These are phyloP conservation scores for Xylaria sp. DNA, from an alignment of 495 filamentous ascomycete genomes.

Conservation along the genomic window DNA sequence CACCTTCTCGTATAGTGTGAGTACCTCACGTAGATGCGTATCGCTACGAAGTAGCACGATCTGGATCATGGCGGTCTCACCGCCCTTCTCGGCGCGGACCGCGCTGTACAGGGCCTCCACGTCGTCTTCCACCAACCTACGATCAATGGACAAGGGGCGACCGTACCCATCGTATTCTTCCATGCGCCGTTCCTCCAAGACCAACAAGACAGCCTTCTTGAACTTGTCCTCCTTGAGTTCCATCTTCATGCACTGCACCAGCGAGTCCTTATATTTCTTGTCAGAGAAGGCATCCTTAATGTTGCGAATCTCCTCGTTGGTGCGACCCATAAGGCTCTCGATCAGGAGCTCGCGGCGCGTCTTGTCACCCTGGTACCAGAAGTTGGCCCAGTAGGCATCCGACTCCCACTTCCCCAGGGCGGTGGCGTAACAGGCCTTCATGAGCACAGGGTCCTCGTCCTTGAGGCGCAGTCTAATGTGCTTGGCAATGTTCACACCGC, in stretches of 20 bases:
- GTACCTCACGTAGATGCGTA: slow-evolving; percentile 78
- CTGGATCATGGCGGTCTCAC: slow-evolving; percentile 88
- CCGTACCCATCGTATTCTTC: slow-evolving; percentile 69
- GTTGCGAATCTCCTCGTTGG: slow-evolving; percentile 81
- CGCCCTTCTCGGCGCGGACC: slow-evolving; percentile 75
- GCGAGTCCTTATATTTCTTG: slow-evolving; percentile 84
- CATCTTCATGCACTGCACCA: slow-evolving; percentile 85
- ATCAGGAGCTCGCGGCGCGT: slow-evolving; percentile 87
- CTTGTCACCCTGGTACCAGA: slow-evolving; percentile 93
- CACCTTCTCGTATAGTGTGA: slow-evolving; percentile 72
- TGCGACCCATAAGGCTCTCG: slow-evolving; percentile 87
- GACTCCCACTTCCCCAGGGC: slow-evolving; percentile 91
- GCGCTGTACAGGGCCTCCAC: slow-evolving; percentile 73
- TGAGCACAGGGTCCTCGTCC: slow-evolving; percentile 67
- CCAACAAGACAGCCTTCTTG: slow-evolving; percentile 84
- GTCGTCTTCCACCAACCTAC: slow-evolving; percentile 70
- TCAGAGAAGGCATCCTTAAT: slow-evolving; percentile 95
- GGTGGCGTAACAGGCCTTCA: slow-evolving; percentile 88
- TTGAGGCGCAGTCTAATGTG: slow-evolving; percentile 87
- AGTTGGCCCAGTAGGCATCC: slow-evolving; percentile 98
- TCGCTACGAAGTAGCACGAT: slow-evolving; percentile 84
- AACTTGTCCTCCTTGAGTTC: slow-evolving; percentile 96
- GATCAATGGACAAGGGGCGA: slow-evolving; percentile 46
- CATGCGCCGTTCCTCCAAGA: slow-evolving; percentile 81
- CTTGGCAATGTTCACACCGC: slow-evolving; percentile 94